Conservation (phyloP, 352 stramenopile genomes). For the Phytophthora citricola region DNA sequence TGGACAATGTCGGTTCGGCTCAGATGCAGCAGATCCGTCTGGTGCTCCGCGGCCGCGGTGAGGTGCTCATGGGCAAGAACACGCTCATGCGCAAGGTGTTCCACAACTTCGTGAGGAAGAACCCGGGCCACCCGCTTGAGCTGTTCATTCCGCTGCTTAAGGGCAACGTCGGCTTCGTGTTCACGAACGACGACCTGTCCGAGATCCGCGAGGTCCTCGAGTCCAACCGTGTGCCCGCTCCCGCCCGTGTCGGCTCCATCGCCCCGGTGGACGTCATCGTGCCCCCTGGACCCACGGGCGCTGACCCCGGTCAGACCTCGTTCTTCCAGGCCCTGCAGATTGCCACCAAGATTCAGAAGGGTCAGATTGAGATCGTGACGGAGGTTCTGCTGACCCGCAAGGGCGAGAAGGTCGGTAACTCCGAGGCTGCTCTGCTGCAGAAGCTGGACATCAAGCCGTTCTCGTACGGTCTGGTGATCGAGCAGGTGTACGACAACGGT, state of each 20-base stretch:
- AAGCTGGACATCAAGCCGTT: slow-evolving; percentile 99
- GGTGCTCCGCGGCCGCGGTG: slow-evolving; percentile 93
- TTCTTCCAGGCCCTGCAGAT: slow-evolving; percentile 99
- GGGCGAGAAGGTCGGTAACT: slow-evolving; percentile 98
- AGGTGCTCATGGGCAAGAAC: slow-evolving; percentile 99
- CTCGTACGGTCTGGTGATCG: slow-evolving; percentile 98
- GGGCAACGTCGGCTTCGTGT: slow-evolving; percentile 99
- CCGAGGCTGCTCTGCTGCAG: slow-evolving; percentile 97
- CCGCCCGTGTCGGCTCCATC: slow-evolving; percentile 96
- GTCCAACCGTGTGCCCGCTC: slow-evolving; percentile 94
- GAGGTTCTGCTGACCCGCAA: slow-evolving; percentile 96
- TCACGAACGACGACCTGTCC: slow-evolving; percentile 98
- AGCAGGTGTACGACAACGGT: slow-evolving; percentile 98
- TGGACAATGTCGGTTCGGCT: slow-evolving; percentile 99
- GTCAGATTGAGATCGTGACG: slow-evolving; percentile 99
- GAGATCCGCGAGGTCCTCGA: slow-evolving; percentile 91
- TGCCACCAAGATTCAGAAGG: slow-evolving; percentile 99
- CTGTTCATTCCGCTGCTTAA: slow-evolving; percentile 88
- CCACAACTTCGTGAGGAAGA: slow-evolving; percentile 96
- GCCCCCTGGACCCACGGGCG: slow-evolving; percentile 97
- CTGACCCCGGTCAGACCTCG: slow-evolving; percentile 99
- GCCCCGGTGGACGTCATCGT: slow-evolving; percentile 97
- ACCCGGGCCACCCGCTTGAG: slow-evolving; percentile 96
- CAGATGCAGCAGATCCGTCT: slow-evolving; percentile 99
- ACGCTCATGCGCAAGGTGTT: slow-evolving; percentile 99